Base-by-base conservation (phyloP, 768 basidiomycete genomes). In the Rhizopogon sp. region DNA sequence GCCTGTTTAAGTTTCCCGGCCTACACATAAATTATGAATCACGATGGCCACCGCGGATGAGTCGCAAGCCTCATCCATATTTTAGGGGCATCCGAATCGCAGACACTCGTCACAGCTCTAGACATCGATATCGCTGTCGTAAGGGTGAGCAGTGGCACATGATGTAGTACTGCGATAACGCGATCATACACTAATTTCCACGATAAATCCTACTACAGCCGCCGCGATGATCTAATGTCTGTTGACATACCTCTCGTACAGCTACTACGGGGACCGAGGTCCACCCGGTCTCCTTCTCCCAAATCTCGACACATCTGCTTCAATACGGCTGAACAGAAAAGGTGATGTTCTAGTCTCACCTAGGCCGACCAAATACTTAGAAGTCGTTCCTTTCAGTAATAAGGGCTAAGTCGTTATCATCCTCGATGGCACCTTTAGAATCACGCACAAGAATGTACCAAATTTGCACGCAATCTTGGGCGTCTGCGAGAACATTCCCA, bases 391-490 rank as follows among this genome's bases (percentile, higher is more conserved):
- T 4, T 31, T 31, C 31, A 97, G 96, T 78, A 25, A 25, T 25
- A 25, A 95, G 75, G 93, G 94, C 64, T 97, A 99, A 74, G 98
- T 94, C 69, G 97, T 99, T 80, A 98, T 99, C 85, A 98, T 99
- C 97, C 98, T 98, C 79, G 96, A 93, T 66, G 95, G 98, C 60
- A 98, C 97, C 57, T 97, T 96, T 52, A 87, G 97, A 67, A 98
- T 98, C 84, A 99, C 97, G 56, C 98, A 99, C 81, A 98, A 98
- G 82, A 98, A 98, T 72, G 97, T 99, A 35, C 97, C 97, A 63
- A 99, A 98, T 82, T 98, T 97, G 97, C 95, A 98, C 81, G 97
- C 69, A 97, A 99, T 74, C 89, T 94, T 65, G 97, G 98, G 97
- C 60, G 97, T 99, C 54, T 98, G 97, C 76, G 97, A 99, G 79